Conservation (phyloP, 176 grass and related monocot genomes). For the Eremochloa ophiuroides region DNA sequence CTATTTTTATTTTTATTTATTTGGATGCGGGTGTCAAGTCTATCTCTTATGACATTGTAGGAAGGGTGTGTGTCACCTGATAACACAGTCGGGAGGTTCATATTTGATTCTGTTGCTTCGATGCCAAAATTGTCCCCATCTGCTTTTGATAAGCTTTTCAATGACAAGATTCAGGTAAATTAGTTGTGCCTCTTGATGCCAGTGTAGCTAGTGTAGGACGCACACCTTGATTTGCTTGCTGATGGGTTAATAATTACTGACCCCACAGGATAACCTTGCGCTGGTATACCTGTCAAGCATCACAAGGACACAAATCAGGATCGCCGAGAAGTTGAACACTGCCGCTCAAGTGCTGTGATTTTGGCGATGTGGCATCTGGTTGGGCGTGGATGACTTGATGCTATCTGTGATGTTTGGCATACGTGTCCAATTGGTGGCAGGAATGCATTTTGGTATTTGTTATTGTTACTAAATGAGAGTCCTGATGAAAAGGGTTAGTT, state of each 20-base stretch:
- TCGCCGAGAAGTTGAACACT: conserved; percentile 92
- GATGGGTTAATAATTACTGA: neutral
- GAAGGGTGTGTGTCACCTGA: conserved; percentile 61
- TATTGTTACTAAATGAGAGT: neutral
- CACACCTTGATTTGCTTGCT: neutral
- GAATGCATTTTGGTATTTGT: conserved; percentile 32
- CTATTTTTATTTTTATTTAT: neutral
- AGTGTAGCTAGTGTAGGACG: neutral
- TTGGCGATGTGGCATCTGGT: neutral
- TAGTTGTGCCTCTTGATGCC: neutral
- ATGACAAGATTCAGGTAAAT: conserved; percentile 85
- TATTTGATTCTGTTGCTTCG: conserved; percentile 61
- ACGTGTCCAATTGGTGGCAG: neutral
- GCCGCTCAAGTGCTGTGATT: conserved; percentile 78
- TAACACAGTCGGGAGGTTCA: conserved; percentile 72
- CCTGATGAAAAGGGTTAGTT: neutral
- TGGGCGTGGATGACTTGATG: no score
- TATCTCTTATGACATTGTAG: conserved; percentile 31
- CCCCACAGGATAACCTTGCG: conserved; percentile 70
- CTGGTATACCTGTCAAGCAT: conserved; percentile 91
- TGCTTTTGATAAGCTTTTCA: conserved; percentile 87
- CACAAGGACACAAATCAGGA: conserved; percentile 75
- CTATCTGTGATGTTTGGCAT: conserved; percentile 26
- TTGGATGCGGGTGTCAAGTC: neutral
- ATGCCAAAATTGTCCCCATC: conserved; percentile 74